Evolutionary conservation across 441 rosid species (phyloP).

Genomic region (Hura crepitans): DNA sequence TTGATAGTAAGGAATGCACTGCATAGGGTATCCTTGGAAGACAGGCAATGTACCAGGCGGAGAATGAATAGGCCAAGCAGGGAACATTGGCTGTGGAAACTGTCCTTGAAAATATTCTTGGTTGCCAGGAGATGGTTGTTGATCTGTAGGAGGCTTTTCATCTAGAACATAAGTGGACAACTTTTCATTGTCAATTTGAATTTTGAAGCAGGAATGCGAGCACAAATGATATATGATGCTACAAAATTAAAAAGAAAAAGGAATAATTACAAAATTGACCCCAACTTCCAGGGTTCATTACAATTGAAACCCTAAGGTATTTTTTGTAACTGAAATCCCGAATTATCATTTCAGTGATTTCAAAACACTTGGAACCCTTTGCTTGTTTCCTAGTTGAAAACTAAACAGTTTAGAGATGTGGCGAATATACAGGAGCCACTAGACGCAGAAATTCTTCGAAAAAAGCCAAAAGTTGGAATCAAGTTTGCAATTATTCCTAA

Average conservation of each 20-base stretch:
- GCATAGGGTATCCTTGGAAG: slow-evolving; percentile 85
- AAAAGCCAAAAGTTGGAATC: too few species aligned
- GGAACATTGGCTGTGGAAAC: slow-evolving; percentile 64
- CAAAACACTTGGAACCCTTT: too few species aligned
- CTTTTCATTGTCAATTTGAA: slow-evolving; percentile 6
- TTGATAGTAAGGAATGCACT: slow-evolving; percentile 75
- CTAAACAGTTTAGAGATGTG: too few species aligned
- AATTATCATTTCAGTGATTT: too few species aligned
- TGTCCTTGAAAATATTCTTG: slow-evolving; percentile 70
- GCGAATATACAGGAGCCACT: too few species aligned
- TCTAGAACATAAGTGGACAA: slow-evolving; percentile 37
- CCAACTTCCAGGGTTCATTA: too few species aligned
- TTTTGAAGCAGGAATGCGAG: slow-evolving; percentile 7
- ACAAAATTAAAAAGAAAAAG: slow-evolving; percentile 2
- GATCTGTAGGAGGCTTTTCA: slow-evolving; percentile 53
- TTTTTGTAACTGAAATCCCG: too few species aligned
- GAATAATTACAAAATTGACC: too few species aligned
- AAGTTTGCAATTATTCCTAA: too few species aligned
- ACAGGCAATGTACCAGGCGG: slow-evolving; percentile 74
- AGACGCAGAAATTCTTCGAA: too few species aligned
- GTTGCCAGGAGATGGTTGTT: slow-evolving; percentile 39
- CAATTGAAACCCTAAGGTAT: too few species aligned
- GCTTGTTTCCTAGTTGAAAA: too few species aligned
- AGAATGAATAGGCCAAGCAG: slow-evolving; percentile 86
- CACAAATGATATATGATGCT: slow-evolving; percentile 5